Evolutionary conservation across 805 yeast species (phyloP), one percentile per base, ranked within the genome.

Genomic region (Nakazawaea anatomiae): DNA sequence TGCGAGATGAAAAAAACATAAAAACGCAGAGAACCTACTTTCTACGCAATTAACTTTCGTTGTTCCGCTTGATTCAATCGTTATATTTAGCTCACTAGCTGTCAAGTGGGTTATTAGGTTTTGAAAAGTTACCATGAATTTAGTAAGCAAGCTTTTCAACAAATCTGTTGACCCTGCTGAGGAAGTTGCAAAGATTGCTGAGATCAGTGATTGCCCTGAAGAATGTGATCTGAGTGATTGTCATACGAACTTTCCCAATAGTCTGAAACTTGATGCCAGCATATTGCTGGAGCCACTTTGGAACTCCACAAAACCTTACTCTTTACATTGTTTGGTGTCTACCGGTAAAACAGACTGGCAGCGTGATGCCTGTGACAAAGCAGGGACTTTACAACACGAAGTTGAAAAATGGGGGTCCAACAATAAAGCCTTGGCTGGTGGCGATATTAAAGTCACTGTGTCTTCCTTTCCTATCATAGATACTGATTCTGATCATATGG

Each of bases 301-400:
- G 80, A 83, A 85, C 52, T 74, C 91, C 5, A 82, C 96, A 0
- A 77, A 76, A 55, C 82, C 87, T 1, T 82, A 81, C 42, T 84
- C 82, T 3, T 61, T 85, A 28, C 97, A 91, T 57, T 70, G 89
- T 27, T 68, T 92, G 35, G 83, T 91, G 0, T 86, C 96, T 2
- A 90, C 97, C 0, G 95, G 94, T 9, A 82, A 83, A 57, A 63
- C 78, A 0, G 96, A 92, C 66, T 92, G 99, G 99, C 71, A 68
- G 12, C 92, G 80, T 54, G 87, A 87, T 60, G 88, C 96, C 2
- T 72, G 70, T 35, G 69, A 63, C 55, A 56, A 63, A 52, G 25
- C 61, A 43, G 76, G 76, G 1, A 54, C 68, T 1, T 51, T 67
- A 4, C 51, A 61, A n/a, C 44, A 57, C 5, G 44, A 44, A 57